Percentiles rank a stretch among this genome's conserved stretches.
Conservation (phyloP, 2,329 filamentous ascomycete species). For the Fusarium sp. region DNA sequence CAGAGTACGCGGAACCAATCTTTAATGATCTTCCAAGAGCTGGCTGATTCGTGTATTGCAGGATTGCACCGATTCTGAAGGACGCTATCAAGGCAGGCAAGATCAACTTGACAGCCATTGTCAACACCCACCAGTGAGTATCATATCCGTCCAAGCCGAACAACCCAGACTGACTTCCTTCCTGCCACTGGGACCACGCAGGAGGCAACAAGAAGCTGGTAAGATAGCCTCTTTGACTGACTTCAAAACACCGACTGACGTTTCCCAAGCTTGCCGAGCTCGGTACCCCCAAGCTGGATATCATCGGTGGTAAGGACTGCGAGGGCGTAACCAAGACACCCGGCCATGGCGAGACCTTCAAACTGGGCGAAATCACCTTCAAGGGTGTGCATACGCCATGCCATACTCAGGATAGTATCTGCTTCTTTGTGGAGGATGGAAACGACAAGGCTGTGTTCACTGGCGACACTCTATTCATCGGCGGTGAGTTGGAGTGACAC, state of each 20-base stretch:
- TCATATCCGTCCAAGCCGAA: background rate
- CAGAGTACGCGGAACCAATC: constrained; percentile 69
- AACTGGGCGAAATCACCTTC: constrained; percentile 84
- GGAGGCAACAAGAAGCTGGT: constrained; percentile 91
- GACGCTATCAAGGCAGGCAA: constrained; percentile 76
- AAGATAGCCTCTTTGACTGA: constrained; percentile 44
- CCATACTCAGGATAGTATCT: constrained; percentile 98
- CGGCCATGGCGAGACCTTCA: constrained; percentile 80
- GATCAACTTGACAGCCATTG: constrained; percentile 88
- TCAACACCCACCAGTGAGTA: constrained; percentile 96
- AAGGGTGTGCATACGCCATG: constrained; percentile 95
- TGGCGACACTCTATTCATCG: constrained; percentile 95
- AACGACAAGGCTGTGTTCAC: constrained; percentile 86
- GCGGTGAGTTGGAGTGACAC: constrained; percentile 65
- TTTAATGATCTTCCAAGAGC: background rate
- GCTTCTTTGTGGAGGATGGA: constrained; percentile 89
- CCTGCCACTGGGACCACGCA: constrained; percentile 92
- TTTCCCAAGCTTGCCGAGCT: constrained; percentile 57
- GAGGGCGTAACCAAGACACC: constrained; percentile 83
- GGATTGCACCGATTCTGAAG: constrained; percentile 75
- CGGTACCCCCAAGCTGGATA: constrained; percentile 72
- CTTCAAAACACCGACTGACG: constrained; percentile 1
- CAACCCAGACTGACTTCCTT: constrained; percentile 12
- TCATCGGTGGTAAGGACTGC: constrained; percentile 92
- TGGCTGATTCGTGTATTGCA: constrained; percentile 48